Percentiles rank a stretch among this genome's conserved stretches.
Conservation (phyloP, 169 alveolate genomes). For the Cardiosporidium cionae region DNA sequence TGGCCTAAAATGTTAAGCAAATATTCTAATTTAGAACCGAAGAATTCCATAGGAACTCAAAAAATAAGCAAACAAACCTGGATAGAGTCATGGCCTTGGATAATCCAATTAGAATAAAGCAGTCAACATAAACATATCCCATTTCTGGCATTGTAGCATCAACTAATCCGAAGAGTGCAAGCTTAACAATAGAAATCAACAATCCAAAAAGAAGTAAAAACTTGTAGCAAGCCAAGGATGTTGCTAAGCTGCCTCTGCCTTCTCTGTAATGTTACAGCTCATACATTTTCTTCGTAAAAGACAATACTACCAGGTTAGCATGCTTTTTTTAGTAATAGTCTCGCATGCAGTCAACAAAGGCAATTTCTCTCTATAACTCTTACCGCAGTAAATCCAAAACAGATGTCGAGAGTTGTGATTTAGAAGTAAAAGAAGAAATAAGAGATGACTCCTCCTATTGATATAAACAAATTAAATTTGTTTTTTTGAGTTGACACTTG, state of each 20-base stretch:
- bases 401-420: neutral
- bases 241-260: conserved; percentile 78
- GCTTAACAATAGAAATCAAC: conserved; percentile 70
- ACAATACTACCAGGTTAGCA: no score
- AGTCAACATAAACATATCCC: conserved; percentile 64
- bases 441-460: conserved; percentile 65
- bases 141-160: conserved; percentile 72
- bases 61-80: no score
- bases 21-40: neutral
- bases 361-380: neutral
- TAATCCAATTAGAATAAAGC: conserved; percentile 51
- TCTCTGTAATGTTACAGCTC: no score
- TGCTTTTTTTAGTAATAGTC: no score
- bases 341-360: no score
- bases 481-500: no score
- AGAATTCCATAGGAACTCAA: neutral
- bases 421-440: conserved; percentile 78
- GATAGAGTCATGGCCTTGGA: conserved; percentile 64
- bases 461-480: neutral
- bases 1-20: conserved; percentile 41
- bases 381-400: neutral
- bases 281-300: no score
- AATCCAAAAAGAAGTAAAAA: conserved; percentile 76
- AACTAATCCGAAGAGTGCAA: conserved; percentile 52
- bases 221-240: conserved; percentile 76